phyloP scores from a whole-genome alignment of 2,329 filamentous ascomycete genomes.

The Bipolaris zeicola region DNA sequence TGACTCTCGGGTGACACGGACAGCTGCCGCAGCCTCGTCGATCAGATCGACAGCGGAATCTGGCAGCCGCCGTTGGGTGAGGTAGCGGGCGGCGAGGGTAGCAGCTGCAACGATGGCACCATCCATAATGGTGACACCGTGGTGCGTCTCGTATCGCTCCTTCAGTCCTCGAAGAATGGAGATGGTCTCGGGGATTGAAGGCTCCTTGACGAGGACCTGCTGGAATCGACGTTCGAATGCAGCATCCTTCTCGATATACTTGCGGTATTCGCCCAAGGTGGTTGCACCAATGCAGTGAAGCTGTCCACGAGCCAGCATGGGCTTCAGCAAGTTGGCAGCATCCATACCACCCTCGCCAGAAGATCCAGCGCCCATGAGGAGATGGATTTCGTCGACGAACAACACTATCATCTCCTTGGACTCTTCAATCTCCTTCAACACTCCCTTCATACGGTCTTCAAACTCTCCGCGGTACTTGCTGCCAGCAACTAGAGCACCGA shows the following conservation, averaged over 20 bases:
- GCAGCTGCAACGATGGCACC: slow-evolving; percentile 89
- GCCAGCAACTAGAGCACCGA: slow-evolving; percentile 91
- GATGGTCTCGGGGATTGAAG: slow-evolving; percentile 83
- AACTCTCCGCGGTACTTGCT: slow-evolving; percentile 99
- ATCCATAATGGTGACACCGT: slow-evolving; percentile 95
- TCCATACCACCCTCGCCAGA: slow-evolving; percentile 98
- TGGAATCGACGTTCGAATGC: slow-evolving; percentile 99
- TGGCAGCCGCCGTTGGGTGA: slow-evolving; percentile 86
- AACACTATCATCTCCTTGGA: slow-evolving; percentile 96
- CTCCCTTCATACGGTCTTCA: slow-evolving; percentile 98
- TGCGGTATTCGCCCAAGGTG: slow-evolving; percentile 92
- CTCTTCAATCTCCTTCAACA: slow-evolving; percentile 93
- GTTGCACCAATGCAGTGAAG: slow-evolving; percentile 98
- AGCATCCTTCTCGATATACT: slow-evolving; percentile 98
- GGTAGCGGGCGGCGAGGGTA: slow-evolving; percentile 89
- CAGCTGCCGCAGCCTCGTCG: slow-evolving; percentile 95
- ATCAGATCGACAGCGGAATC: slow-evolving; percentile 97
- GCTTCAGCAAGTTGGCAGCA: slow-evolving; percentile 95
- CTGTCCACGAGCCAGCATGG: slow-evolving; percentile 95
- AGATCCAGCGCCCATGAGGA: slow-evolving; percentile 95
- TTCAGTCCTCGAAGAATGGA: slow-evolving; percentile 98
- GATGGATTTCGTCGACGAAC: slow-evolving; percentile 98
- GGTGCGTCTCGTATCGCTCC: slow-evolving; percentile 97
- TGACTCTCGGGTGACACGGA: slow-evolving; percentile 92
- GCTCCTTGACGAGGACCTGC: slow-evolving; percentile 96